phyloP scores from a whole-genome alignment of 2,329 filamentous ascomycete species.

The Gaeumannomyces sp. region DNA sequence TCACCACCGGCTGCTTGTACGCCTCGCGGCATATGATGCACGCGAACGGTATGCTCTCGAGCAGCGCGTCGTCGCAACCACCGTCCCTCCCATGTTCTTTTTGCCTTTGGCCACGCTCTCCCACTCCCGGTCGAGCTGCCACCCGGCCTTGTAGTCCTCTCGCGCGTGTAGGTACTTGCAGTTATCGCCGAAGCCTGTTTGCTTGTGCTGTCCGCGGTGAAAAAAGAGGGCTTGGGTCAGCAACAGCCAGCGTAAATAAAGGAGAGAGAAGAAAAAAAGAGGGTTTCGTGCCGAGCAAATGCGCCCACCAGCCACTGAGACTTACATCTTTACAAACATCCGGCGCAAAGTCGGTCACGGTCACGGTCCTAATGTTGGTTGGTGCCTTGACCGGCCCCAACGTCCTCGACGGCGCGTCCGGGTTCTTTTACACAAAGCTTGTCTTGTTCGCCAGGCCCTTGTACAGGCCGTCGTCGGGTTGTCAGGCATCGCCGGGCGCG shows the following conservation, averaged over 20 bases:
- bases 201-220: conserved; percentile 20
- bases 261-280: too few species aligned
- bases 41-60: conserved; percentile 82
- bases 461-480: conserved; percentile 64
- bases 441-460: conserved; percentile 67
- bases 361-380: conserved; percentile 85
- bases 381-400: conserved; percentile 85
- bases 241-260: too few species aligned
- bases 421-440: conserved; percentile 74
- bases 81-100: conserved; percentile 54
- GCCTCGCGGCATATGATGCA: conserved; percentile 78
- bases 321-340: conserved; percentile 81
- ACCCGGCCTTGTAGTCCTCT: conserved; percentile 81
- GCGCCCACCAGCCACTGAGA: too few species aligned
- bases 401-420: conserved; percentile 60
- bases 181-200: conserved; percentile 63
- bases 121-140: conserved; percentile 94
- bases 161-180: conserved; percentile 77
- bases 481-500: conserved; percentile 20
- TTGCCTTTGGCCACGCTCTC: conserved; percentile 73
- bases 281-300: too few species aligned
- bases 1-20: conserved; percentile 77
- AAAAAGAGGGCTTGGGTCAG: background rate
- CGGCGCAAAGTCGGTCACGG: conserved; percentile 81
- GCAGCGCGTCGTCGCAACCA: conserved; percentile 64